These are phyloP conservation scores for Epichloe sp. DNA, from an alignment of 2,329 filamentous ascomycete genomes.

Conservation along the genomic window DNA sequence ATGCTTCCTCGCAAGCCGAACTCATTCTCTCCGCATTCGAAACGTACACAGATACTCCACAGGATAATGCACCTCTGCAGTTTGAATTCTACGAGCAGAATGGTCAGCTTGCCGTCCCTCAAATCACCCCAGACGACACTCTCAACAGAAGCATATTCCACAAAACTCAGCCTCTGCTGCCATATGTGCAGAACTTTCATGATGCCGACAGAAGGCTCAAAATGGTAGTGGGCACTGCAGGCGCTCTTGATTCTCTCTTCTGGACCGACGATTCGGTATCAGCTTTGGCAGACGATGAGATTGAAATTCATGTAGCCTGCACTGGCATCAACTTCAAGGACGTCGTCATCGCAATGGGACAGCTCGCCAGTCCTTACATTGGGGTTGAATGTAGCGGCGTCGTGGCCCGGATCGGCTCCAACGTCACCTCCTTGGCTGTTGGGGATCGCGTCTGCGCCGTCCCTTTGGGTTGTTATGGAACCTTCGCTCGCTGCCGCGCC, in stretches of 20 bases:
- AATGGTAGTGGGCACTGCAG: constrained; percentile 26
- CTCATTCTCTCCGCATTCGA: constrained; percentile 18
- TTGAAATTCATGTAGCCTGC: constrained; percentile 30
- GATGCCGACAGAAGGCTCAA: constrained; percentile 20
- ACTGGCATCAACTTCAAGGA: constrained; percentile 31
- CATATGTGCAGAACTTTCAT: constrained; percentile 24
- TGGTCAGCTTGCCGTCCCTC: constrained; percentile 17
- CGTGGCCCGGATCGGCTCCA: constrained; percentile 9
- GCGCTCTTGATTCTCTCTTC: constrained; percentile 26
- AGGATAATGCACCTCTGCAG: constrained; percentile 9
- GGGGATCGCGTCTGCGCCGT: constrained; percentile 13
- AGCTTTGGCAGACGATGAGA: constrained; percentile 20
- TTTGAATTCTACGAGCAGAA: constrained; percentile 18
- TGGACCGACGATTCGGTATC: constrained; percentile 21
- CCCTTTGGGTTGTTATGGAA: constrained; percentile 17
- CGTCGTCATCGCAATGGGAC: constrained; percentile 12
- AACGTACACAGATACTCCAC: constrained; percentile 3
- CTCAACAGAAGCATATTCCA: constrained; percentile 14
- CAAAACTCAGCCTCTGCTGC: constrained; percentile 13
- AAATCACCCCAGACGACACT: constrained; percentile 12
- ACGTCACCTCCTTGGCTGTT: constrained; percentile 4
- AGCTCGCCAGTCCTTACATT: constrained; percentile 10
- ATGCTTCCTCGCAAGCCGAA: constrained; percentile 12
- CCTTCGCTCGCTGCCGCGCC: constrained; percentile 12
- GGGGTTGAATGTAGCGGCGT: constrained; percentile 14